A percentile compares a stretch with the other conserved stretches of the same genome.
Evolutionary conservation across 306 rosid genomes (phyloP).

Genomic region (Ammopiptanthus mongolicus): DNA sequence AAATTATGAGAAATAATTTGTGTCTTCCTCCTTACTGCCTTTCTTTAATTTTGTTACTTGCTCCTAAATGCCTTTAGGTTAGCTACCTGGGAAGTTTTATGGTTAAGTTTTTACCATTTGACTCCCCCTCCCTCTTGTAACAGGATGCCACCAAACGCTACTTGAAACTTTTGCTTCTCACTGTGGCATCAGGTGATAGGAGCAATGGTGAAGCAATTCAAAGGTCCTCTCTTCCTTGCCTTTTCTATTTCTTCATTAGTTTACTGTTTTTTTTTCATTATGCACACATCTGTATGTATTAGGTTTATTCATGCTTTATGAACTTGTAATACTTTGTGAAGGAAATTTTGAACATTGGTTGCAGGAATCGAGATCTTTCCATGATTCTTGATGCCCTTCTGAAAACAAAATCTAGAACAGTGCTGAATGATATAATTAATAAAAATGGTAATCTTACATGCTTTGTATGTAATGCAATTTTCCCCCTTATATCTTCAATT

Average conservation of each 20-base stretch:
- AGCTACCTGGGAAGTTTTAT: neutral
- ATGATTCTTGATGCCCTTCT: constrained; percentile 97
- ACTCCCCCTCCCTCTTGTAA: neutral
- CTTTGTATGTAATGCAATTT: neutral
- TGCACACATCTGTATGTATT: neutral
- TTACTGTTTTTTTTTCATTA: neutral
- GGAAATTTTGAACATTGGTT: constrained; percentile 23
- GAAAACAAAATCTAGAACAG: constrained; percentile 89
- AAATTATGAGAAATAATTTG: constrained; percentile 5
- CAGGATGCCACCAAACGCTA: constrained; percentile 96
- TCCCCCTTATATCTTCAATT: neutral
- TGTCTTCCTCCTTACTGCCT: neutral
- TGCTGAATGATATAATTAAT: constrained; percentile 77
- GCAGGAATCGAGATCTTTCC: constrained; percentile 98
- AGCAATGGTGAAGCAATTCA: constrained; percentile 86
- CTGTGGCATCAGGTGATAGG: constrained; percentile 89
- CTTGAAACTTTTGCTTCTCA: constrained; percentile 89
- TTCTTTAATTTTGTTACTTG: neutral
- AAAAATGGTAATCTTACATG: constrained; percentile 68
- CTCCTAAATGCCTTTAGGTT: neutral
- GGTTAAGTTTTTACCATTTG: constrained; percentile 16
- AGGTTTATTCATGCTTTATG: constrained; percentile 13
- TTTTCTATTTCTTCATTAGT: neutral
- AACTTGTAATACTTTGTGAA: constrained; percentile 9
- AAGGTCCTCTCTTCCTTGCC: constrained; percentile 43